A percentile compares a stretch with the other conserved stretches of the same genome.
Conservation (phyloP, 805 yeast genomes). For the Wickerhamomyces xylosicus region DNA sequence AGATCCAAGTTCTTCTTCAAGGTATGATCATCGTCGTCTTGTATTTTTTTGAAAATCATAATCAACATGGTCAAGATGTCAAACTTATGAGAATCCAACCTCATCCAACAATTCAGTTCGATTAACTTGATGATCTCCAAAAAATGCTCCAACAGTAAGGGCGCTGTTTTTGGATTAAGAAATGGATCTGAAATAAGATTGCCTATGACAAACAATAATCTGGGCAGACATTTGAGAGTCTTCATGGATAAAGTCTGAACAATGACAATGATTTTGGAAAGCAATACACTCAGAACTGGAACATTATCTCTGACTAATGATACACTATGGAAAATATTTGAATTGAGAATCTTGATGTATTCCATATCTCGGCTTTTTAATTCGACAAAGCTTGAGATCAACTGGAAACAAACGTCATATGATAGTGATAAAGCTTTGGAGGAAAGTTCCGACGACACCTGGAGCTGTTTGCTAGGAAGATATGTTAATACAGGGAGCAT, state of each 20-base stretch:
- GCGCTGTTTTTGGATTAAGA: slow-evolving; percentile 7
- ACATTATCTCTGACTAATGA: slow-evolving; percentile 13
- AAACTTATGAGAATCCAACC: slow-evolving; percentile 9
- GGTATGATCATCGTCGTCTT: slow-evolving; percentile 1
- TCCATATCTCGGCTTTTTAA: slow-evolving; percentile 4
- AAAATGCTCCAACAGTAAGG: slow-evolving; percentile 2
- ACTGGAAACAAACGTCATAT: slow-evolving; percentile 11
- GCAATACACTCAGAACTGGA: slow-evolving; percentile 5
- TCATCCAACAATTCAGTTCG: slow-evolving; percentile 15
- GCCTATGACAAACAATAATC: slow-evolving; percentile 15
- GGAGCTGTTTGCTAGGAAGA: slow-evolving; percentile 12
- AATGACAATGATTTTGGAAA: slow-evolving; percentile 5
- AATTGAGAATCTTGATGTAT: slow-evolving; percentile 6
- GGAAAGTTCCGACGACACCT: slow-evolving; percentile 12
- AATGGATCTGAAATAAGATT: slow-evolving; percentile 15
- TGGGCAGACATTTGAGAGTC: slow-evolving; percentile 9
- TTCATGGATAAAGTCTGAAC: slow-evolving; percentile 3
- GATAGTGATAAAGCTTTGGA: slow-evolving; percentile 6
- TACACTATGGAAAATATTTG: slow-evolving; percentile 12
- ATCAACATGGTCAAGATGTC: slow-evolving; percentile 15
- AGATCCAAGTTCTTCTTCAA: not conserved
- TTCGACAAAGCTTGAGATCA: not conserved
- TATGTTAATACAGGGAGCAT: slow-evolving; percentile 16
- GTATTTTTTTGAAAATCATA: slow-evolving; percentile 7
- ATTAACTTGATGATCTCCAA: slow-evolving; percentile 9